Base-by-base conservation (phyloP, 495 filamentous ascomycete species). In the Schizothecium vesticola region DNA sequence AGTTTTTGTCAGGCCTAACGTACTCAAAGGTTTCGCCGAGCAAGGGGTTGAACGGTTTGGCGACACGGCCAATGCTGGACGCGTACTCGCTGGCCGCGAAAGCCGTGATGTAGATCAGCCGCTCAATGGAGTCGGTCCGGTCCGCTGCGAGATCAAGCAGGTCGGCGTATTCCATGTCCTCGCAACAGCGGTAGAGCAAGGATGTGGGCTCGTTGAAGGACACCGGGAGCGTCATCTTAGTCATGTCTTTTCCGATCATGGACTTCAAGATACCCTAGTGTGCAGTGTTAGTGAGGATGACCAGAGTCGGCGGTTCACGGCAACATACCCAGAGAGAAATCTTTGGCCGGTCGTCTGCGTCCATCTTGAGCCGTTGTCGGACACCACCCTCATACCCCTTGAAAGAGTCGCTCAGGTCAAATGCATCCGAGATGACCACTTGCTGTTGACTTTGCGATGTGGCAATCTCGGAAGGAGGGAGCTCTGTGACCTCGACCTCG, bases 181-280 rank as follows among this genome's bases (percentile, higher is more conserved):
- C 95, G 3, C 92, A 92, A 29, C 96, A 93, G 74, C 95, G 91
- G 74, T 98, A 93, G 23, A 99, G 86, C n/a, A 99, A 81, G 21
- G 95, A 98, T 12, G 95, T 99, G 13, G 96, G 96, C 79, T 99
- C 95, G 77, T 99, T 99, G 82, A 99, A 99, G 12, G 95, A 97
- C 6, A 99, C 95, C 0, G 95, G 95, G 5, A 99, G 84, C 3
- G 95, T 99, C 95, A 99, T 98, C 81, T 93, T 97, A 22, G 95
- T 99, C 95, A 99, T 98, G 76, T 99, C 95, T 77, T 98, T 99
- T 66, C 95, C 95, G 73, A 99, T 97, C 95, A 99, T 99, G 56
- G 95, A 99, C 83, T 98, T 98, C 61, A 99, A 80, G 69, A 99
- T 97, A 67, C 90, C 89, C 94, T 98, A 69, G n/a, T 22, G 28